Evolutionary conservation across 176 grass and related monocot species (phyloP).

Genomic region (Oryza coarctata): DNA sequence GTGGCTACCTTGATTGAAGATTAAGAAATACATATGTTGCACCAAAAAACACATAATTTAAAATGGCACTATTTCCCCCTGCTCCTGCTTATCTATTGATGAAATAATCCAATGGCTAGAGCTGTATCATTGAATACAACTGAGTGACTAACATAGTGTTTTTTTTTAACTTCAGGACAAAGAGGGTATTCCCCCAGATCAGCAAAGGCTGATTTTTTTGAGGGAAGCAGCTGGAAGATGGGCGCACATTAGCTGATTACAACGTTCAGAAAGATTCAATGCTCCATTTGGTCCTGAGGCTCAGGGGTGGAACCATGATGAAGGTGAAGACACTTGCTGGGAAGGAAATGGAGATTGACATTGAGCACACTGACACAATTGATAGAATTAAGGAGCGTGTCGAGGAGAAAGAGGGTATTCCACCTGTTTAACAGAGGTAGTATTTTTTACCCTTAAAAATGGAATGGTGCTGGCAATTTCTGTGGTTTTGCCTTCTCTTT

Average conservation of each 20-base stretch:
- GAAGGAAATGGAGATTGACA: conserved; percentile 82
- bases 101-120: not conserved
- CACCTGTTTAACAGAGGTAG: conserved; percentile 81
- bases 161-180: conserved; percentile 50
- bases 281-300: conserved; percentile 71
- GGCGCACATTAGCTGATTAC: conserved; percentile 75
- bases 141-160: not conserved
- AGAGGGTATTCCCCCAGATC: conserved; percentile 78
- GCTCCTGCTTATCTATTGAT: not conserved
- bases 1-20: too few species aligned
- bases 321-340: conserved; percentile 90
- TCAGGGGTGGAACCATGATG: conserved; percentile 82
- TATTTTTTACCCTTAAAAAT: not conserved
- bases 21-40: not conserved
- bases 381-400: conserved; percentile 86
- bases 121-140: not conserved
- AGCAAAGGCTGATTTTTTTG: conserved; percentile 83
- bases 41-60: not conserved
- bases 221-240: conserved; percentile 87
- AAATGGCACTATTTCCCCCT: not conserved
- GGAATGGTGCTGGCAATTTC: not conserved
- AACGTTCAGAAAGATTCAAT: conserved; percentile 95
- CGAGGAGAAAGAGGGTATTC: conserved; percentile 91
- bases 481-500: not conserved
- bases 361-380: conserved; percentile 68